A percentile compares a stretch with the other conserved stretches of the same genome.
These are phyloP conservation scores for Aspergillus sparsus DNA, from an alignment of 495 filamentous ascomycete genomes.

Conservation along the genomic window DNA sequence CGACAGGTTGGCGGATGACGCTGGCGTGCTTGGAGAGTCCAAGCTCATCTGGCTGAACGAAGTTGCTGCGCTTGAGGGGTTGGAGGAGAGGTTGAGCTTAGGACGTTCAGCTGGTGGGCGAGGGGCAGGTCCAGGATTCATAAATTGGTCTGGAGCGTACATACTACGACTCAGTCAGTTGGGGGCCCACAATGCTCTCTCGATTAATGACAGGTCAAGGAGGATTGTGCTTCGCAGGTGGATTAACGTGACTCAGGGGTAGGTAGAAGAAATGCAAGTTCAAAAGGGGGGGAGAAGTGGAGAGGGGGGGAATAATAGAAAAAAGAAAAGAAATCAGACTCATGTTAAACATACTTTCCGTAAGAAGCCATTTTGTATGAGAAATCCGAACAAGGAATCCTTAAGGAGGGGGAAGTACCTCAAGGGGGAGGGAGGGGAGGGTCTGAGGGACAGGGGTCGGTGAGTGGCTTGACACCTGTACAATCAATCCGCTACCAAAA, in stretches of 20 bases:
- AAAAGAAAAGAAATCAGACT: constrained; percentile 1
- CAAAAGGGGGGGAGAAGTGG: background rate
- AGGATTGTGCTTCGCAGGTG: background rate
- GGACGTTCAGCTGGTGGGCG: constrained; percentile 84
- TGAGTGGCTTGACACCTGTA: constrained; percentile 15
- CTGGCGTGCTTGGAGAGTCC: constrained; percentile 64
- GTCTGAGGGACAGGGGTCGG: background rate
- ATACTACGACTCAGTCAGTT: constrained; percentile 41
- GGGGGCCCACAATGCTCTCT: constrained; percentile 1
- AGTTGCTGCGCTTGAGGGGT: constrained; percentile 70
- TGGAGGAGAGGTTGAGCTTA: constrained; percentile 65
- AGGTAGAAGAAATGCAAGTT: background rate
- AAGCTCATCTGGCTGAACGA: constrained; percentile 75
- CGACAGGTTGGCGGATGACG: constrained; percentile 43
- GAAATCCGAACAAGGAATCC: constrained; percentile 19
- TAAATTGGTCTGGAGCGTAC: constrained; percentile 76
- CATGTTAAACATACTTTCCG: constrained; percentile 41
- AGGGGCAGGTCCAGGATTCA: constrained; percentile 95
- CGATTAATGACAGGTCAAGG: background rate
- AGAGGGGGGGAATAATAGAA: background rate
- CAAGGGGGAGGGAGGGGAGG: constrained; percentile 4
- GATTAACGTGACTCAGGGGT: background rate
- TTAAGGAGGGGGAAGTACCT: constrained; percentile 18
- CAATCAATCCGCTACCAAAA: constrained; percentile 9
- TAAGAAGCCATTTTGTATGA: constrained; percentile 31